Conservation (phyloP, 306 rosid genomes). For the Begonia masoniana region DNA sequence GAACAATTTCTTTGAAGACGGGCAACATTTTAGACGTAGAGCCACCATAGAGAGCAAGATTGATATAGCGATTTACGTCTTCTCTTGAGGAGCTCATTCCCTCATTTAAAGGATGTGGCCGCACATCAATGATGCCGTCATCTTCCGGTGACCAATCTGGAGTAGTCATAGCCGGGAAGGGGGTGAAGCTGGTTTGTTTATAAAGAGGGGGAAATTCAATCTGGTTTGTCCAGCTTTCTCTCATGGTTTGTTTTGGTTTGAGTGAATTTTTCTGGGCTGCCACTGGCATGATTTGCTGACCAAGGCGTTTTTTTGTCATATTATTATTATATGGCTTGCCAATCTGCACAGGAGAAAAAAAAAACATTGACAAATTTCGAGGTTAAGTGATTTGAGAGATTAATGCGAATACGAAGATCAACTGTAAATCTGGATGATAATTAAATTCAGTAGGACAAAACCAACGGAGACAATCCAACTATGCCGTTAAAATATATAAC, state of each 20-base stretch:
- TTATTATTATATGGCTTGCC: slow-evolving; percentile 7
- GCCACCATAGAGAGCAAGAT: slow-evolving; percentile 16
- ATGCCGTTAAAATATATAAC: too few species aligned
- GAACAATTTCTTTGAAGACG: slow-evolving; percentile 21
- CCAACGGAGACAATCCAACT: not conserved
- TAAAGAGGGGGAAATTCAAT: slow-evolving; percentile 11
- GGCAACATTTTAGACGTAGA: slow-evolving; percentile 18
- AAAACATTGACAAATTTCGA: not conserved
- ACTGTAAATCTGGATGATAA: too few species aligned
- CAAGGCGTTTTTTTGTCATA: slow-evolving; percentile 18
- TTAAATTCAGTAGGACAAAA: not conserved
- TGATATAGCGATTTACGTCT: slow-evolving; percentile 25
- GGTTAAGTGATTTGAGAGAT: not conserved
- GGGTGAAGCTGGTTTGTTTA: slow-evolving; percentile 5
- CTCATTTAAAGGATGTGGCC: slow-evolving; percentile 22
- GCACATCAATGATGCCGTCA: slow-evolving; percentile 36
- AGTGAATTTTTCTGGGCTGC: slow-evolving; percentile 8
- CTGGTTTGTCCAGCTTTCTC: slow-evolving; percentile 5
- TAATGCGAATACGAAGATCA: too few species aligned
- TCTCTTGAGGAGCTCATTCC: slow-evolving; percentile 23
- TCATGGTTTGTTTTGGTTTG: slow-evolving; percentile 5
- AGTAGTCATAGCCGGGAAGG: slow-evolving; percentile 1
- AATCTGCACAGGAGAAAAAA: slow-evolving; percentile 6
- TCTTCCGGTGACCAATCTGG: slow-evolving; percentile 62
- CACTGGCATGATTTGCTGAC: slow-evolving; percentile 12